Percentiles rank a stretch among this genome's conserved stretches.
Evolutionary conservation across 768 basidiomycete genomes (phyloP).

Genomic region (Boletellus emodensis): DNA sequence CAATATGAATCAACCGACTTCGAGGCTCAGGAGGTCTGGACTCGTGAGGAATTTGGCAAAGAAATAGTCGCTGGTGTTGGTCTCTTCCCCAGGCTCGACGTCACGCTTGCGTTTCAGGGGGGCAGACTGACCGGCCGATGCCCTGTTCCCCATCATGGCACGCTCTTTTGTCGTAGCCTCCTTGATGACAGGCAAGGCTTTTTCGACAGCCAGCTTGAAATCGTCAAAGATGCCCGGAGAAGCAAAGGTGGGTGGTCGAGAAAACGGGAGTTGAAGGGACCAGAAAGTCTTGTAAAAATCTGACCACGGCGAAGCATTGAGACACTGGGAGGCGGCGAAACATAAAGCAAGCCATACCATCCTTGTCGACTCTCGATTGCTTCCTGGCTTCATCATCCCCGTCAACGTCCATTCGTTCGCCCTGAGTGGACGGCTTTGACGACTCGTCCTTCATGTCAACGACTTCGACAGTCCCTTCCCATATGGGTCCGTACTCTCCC

Average conservation of each 20-base stretch:
- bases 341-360: conserved; percentile 40
- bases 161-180: conserved; percentile 87
- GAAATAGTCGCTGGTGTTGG: conserved; percentile 67
- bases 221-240: conserved; percentile 50
- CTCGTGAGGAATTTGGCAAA: conserved; percentile 93
- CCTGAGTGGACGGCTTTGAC: conserved; percentile 31
- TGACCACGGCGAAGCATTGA: conserved; percentile 22
- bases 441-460: conserved; percentile 30
- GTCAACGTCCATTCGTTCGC: conserved; percentile 65
- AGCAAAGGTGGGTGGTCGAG: conserved; percentile 70
- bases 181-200: conserved; percentile 73
- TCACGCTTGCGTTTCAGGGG: conserved; percentile 67
- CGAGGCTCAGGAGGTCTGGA: conserved; percentile 80
- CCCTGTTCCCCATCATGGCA: conserved; percentile 78
- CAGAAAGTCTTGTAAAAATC: conserved; percentile 89
- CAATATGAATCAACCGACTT: conserved; percentile 46
- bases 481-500: conserved; percentile 78
- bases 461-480: conserved; percentile 59
- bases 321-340: not conserved
- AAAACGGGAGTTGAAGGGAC: conserved; percentile 84
- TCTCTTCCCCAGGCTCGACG: conserved; percentile 48
- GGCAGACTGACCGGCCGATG: conserved; percentile 34
- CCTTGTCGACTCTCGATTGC: conserved; percentile 50
- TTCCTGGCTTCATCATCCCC: conserved; percentile 34
- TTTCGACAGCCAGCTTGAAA: conserved; percentile 69